phyloP scores from a whole-genome alignment of 352 stramenopile species.

The Paralagenidium karlingii region DNA sequence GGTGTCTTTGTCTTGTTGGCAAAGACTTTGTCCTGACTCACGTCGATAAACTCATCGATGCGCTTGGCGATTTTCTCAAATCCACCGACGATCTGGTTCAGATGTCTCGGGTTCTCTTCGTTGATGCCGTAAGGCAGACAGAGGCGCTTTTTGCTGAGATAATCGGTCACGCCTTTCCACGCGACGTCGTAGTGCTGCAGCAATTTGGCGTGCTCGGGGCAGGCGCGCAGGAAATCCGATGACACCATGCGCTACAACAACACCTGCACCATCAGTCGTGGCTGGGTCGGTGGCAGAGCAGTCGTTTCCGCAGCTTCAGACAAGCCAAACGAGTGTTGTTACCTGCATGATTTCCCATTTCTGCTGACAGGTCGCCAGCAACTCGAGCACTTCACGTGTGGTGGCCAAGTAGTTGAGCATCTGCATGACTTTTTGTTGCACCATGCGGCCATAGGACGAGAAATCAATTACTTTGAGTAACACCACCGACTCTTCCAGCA shows the following conservation, averaged over 20 bases:
- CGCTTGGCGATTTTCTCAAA: slow-evolving; percentile 36
- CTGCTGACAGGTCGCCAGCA: slow-evolving; percentile 39
- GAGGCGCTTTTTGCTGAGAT: slow-evolving; percentile 25
- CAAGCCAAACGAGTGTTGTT: too few species aligned
- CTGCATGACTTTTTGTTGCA: slow-evolving; percentile 31
- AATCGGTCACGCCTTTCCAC: slow-evolving; percentile 37
- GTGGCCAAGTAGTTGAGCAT: slow-evolving; percentile 27
- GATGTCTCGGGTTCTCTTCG: slow-evolving; percentile 20
- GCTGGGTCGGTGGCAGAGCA: not conserved
- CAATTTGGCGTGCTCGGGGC: slow-evolving; percentile 40
- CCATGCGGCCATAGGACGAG: slow-evolving; percentile 45
- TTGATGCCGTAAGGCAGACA: slow-evolving; percentile 46
- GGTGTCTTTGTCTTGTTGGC: slow-evolving; percentile 1
- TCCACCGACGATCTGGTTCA: slow-evolving; percentile 26
- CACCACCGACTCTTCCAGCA: slow-evolving; percentile 65
- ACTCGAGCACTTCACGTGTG: slow-evolving; percentile 34
- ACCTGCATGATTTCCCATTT: slow-evolving; percentile 66
- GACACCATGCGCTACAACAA: slow-evolving; percentile 38
- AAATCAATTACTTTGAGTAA: slow-evolving; percentile 56
- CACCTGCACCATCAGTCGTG: not conserved
- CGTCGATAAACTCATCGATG: slow-evolving; percentile 34
- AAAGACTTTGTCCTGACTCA: not conserved
- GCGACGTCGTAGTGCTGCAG: slow-evolving; percentile 33
- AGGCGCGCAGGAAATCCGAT: slow-evolving; percentile 38
- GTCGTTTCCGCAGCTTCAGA: not conserved